These are phyloP conservation scores for Nicotiana sylvestris DNA, from an alignment of 257 asterid species.

Conservation along the genomic window DNA sequence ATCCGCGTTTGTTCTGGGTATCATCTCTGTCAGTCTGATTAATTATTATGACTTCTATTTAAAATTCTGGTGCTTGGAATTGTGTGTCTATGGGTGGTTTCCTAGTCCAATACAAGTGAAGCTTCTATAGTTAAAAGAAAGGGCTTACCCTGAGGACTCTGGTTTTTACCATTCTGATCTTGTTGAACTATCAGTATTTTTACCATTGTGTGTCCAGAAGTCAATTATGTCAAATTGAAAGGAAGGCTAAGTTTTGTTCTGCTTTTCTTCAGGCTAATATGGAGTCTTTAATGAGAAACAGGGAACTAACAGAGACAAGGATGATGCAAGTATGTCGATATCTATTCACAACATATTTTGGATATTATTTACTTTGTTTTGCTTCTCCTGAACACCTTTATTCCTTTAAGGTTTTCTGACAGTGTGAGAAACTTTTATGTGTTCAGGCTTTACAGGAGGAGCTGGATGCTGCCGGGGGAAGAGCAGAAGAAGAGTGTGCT, in stretches of 20 bases:
- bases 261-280: slow-evolving; percentile 59
- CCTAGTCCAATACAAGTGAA: background rate
- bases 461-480: slow-evolving; percentile 80
- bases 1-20: background rate
- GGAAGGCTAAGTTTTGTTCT: slow-evolving; percentile 1
- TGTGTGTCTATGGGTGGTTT: background rate
- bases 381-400: background rate
- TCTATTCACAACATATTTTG: background rate
- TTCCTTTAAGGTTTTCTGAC: background rate
- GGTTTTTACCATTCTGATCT: background rate
- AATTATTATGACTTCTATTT: background rate
- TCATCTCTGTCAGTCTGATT: background rate
- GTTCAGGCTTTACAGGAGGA: slow-evolving; percentile 92
- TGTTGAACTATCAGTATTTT: background rate
- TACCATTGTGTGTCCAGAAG: background rate
- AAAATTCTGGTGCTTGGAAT: background rate
- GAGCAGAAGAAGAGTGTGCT: slow-evolving; percentile 97
- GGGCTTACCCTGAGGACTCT: background rate
- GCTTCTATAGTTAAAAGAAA: background rate
- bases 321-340: slow-evolving; percentile 89
- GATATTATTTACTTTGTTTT: slow-evolving; percentile 1
- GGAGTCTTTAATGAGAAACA: slow-evolving; percentile 87
- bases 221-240: background rate
- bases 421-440: background rate
- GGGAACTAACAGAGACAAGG: slow-evolving; percentile 98